Conservation (phyloP, 1,284 basidiomycete species). For the Mrakiaceae sp. region DNA sequence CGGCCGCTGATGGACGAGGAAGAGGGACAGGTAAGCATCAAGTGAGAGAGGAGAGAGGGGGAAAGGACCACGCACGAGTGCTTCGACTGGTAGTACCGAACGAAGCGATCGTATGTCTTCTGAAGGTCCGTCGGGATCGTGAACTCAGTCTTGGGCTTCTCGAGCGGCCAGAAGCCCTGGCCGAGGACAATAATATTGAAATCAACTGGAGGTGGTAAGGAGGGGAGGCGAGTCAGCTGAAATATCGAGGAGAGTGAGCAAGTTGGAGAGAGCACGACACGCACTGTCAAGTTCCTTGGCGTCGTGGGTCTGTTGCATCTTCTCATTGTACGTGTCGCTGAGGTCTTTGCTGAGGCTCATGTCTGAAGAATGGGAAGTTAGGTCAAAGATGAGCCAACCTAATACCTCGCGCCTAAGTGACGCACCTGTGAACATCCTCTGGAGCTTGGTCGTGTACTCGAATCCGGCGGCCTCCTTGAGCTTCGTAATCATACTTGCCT, state of each 20-base stretch:
- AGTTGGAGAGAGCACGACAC: conserved; percentile 7
- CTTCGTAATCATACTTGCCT: conserved; percentile 97
- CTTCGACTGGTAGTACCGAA: conserved; percentile 85
- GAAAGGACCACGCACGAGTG: conserved; percentile 44
- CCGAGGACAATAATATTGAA: conserved; percentile 90
- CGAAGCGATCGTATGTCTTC: conserved; percentile 81
- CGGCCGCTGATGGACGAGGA: conserved; percentile 48
- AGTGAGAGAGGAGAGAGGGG: neutral
- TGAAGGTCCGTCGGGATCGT: conserved; percentile 79
- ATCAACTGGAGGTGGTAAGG: conserved; percentile 44
- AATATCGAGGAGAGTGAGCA: neutral
- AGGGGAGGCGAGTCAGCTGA: neutral
- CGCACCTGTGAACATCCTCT: conserved; percentile 93
- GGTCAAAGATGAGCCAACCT: neutral
- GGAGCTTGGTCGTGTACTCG: conserved; percentile 96
- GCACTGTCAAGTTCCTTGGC: conserved; percentile 42
- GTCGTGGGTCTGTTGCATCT: conserved; percentile 68
- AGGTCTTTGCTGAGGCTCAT: conserved; percentile 93
- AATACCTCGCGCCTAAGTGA: neutral
- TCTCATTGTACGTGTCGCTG: conserved; percentile 92
- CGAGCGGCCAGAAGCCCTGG: conserved; percentile 93
- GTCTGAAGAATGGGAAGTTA: conserved; percentile 43
- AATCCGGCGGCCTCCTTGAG: conserved; percentile 97
- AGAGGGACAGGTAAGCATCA: conserved; percentile 13
- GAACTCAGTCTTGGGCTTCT: conserved; percentile 71